Evolutionary conservation across 164 flowering plant genomes (phyloP).

Genomic region (Dillenia turbinata): DNA sequence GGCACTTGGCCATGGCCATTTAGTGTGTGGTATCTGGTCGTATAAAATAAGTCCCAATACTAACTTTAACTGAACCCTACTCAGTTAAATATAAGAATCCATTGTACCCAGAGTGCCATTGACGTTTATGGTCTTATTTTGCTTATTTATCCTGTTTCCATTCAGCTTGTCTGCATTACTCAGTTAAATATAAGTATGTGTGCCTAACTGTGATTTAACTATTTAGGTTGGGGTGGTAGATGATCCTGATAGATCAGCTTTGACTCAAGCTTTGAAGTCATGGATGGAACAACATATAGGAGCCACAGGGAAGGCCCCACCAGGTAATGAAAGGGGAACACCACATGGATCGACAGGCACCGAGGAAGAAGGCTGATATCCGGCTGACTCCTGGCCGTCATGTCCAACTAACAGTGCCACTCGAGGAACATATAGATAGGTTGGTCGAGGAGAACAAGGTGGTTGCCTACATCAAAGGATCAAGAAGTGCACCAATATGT

Average conservation of each 20-base stretch:
- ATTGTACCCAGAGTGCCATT: too few relatives aligned
- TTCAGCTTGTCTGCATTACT: too few relatives aligned
- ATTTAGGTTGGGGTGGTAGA: slow-evolving; percentile 70
- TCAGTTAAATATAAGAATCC: too few relatives aligned
- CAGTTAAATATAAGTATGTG: too few relatives aligned
- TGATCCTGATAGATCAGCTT: slow-evolving; percentile 66
- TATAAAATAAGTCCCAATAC: too few relatives aligned
- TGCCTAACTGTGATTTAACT: not conserved
- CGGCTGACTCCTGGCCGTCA: slow-evolving; percentile 91
- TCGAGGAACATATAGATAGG: slow-evolving; percentile 74
- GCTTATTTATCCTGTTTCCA: too few relatives aligned
- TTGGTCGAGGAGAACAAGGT: slow-evolving; percentile 92
- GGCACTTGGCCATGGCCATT: too few relatives aligned
- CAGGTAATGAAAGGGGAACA: slow-evolving; percentile 85
- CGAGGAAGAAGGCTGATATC: slow-evolving; percentile 77
- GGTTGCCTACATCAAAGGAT: slow-evolving; percentile 94
- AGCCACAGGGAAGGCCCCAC: slow-evolving; percentile 79
- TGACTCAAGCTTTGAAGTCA: slow-evolving; percentile 90
- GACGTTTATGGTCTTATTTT: too few relatives aligned
- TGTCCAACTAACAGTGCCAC: slow-evolving; percentile 69
- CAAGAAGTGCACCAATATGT: slow-evolving; percentile 82
- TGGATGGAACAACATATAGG: slow-evolving; percentile 97
- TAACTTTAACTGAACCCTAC: too few relatives aligned
- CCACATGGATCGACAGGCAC: slow-evolving; percentile 63
- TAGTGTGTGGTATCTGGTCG: too few relatives aligned